phyloP scores from a whole-genome alignment of 129 eudicot species.

The Heracleum sosnowskyi region DNA sequence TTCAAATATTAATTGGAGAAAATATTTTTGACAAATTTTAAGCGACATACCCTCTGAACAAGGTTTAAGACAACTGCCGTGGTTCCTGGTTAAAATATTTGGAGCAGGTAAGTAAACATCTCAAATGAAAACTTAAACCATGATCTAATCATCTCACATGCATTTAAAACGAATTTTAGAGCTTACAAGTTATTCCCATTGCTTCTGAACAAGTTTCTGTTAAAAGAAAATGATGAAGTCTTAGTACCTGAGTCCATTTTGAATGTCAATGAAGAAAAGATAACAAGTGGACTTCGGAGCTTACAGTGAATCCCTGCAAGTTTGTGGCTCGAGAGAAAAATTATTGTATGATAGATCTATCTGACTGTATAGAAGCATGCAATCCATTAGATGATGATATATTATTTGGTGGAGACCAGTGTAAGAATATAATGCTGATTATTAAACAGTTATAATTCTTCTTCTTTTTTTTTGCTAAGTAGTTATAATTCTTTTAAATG shows the following conservation, averaged over 20 bases:
- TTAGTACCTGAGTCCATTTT: neutral
- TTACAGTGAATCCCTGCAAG: constrained; percentile 37
- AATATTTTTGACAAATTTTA: too few species aligned
- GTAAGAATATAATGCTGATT: too few species aligned
- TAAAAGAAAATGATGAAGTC: neutral
- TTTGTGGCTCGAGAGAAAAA: constrained; percentile 20
- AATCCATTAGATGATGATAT: neutral
- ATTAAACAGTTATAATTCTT: too few species aligned
- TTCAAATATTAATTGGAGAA: too few species aligned
- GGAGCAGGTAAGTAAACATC: neutral
- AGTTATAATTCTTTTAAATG: too few species aligned
- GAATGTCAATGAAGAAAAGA: neutral
- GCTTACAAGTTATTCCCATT: constrained; percentile 36
- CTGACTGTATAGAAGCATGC: constrained; percentile 20
- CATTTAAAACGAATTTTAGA: neutral
- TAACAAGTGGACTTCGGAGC: constrained; percentile 8
- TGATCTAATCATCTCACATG: too few species aligned
- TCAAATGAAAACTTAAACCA: neutral
- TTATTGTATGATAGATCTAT: constrained; percentile 59
- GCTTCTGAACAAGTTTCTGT: constrained; percentile 67
- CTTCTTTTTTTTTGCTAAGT: too few species aligned
- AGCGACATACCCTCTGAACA: constrained; percentile 30
- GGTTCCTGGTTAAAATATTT: constrained; percentile 29
- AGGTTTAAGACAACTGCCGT: constrained; percentile 20
- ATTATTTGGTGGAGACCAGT: neutral